Evolutionary conservation across 345 rosid genomes (phyloP).

Genomic region (Cardamine chenopodiifolia): DNA sequence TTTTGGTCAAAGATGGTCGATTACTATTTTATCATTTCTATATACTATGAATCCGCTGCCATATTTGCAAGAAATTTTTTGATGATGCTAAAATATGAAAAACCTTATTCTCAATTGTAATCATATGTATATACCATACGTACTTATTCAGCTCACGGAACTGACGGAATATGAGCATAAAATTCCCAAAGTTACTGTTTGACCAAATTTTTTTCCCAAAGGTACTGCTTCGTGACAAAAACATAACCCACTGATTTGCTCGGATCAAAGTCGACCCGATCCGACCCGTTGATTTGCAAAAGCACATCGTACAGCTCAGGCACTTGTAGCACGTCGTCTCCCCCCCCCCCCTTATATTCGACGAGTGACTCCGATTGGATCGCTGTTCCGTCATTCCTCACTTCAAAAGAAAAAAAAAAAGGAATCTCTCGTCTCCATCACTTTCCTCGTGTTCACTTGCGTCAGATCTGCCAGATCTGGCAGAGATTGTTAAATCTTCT

Average conservation of each 20-base stretch:
- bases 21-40: neutral
- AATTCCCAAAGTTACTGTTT: too few relatives aligned
- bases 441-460: conserved; percentile 26
- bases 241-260: conserved; percentile 17
- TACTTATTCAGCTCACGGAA: neutral
- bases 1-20: too few relatives aligned
- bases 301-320: conserved; percentile 39
- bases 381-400: conserved; percentile 41
- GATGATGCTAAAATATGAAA: neutral
- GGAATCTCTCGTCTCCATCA: conserved; percentile 23
- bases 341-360: conserved; percentile 33
- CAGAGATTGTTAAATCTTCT: conserved; percentile 18
- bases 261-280: conserved; percentile 13
- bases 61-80: neutral
- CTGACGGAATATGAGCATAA: neutral
- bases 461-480: conserved; percentile 49
- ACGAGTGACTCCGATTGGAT: conserved; percentile 40
- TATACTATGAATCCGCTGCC: neutral
- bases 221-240: conserved; percentile 4
- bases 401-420: conserved; percentile 8
- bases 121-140: neutral
- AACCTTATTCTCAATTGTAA: neutral
- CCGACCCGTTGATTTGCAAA: conserved; percentile 26
- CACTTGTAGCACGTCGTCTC: conserved; percentile 43
- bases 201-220: too few relatives aligned